Base-by-base conservation (phyloP, 2,329 filamentous ascomycete genomes). In the Clarireedia monteithiana region DNA sequence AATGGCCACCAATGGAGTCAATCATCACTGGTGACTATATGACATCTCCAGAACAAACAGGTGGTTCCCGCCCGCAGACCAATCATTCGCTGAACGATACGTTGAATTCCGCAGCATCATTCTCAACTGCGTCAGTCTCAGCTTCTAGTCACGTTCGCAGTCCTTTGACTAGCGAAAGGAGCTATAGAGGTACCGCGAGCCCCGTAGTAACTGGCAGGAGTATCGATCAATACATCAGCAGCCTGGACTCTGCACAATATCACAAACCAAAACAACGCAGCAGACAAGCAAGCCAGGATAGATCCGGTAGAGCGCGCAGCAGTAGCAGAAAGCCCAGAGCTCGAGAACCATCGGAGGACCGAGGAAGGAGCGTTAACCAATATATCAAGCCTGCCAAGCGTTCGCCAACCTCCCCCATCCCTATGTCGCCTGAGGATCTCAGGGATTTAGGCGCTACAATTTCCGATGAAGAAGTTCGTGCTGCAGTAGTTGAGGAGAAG, bases 341-440 rank as follows among this genome's bases (percentile, higher is more conserved):
- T 10, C 78, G 84, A 23, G 85, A 88, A 17, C 70, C 71, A 10
- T 90, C 89, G 0, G 81, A 86, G 61, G 86, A 87, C 44, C 83
- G 88, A 56, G 88, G 88, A 20, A 81, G 88, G 59, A 79, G 78
- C 24, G 77, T 81, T 46, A 81, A 85, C 23, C 53, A 55, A 51
- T 55, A 55, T 36, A 90, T 86, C 60, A 86, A 84, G 66, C 82
- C 87, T 17, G 82, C 84, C 12, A 95, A 96, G 72, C 80, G 88
- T 23, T 96, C 92, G 1, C 92, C 92, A 0, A 95, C 90, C 2
- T 96, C 92, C 0, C 92, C 92, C 0, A 80, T 96, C 2, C 90
- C 91, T 3, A 96, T 96, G 91, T 95, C 91, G 3, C 91, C 91
- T 0, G 89, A 96, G 64, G 91, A 96, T 65, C 69, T 89, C 58